Evolutionary conservation across 257 asterid genomes (phyloP), one percentile per base, ranked within the genome.

Genomic region (Ehretia macrophylla): DNA sequence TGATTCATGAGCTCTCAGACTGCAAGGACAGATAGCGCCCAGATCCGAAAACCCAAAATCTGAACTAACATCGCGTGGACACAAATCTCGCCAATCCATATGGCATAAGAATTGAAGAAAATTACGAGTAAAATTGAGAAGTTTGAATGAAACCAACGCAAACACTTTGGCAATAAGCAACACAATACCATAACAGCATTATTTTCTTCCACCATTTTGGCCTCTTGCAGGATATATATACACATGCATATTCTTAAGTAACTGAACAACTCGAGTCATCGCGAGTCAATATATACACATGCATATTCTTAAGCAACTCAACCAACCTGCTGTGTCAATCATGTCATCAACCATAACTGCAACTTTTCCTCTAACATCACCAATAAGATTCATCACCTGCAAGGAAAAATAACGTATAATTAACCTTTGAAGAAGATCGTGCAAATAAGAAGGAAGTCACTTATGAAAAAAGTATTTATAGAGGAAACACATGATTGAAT

Each of bases 331-430:
- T 6, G 97, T 89, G 76, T 89, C 97, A 66, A 89, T 89, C 97
- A 89, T 89, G 81, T 89, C 97, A 79, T 89, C 97, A 63, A 89
- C 83, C 97, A 89, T 86, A 38, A 89, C 97, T 5, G 97, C 97
- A 74, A 89, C 92, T 78, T 89, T 89, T 56, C 97, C 97, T 74
- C 79, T 77, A 58, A 89, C 97, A 69, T 89, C 97, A 69, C 97
- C 97, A 64, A 89, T 89, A 76, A 89, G 74, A 77, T 89, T 89
- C 97, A 89, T 84, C 57, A 89, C 97, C 97, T 89, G 80, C 46
- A 72, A 62, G 52, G 11, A 17, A 17, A 49, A 17, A 6, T 3
- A 8, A 8, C 3, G 1, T n/a, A 1, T 14, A n/a, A 20, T n/a
- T 1, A 47, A n/a, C 1, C 0, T 16, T 1, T 47, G 19, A 19